Evolutionary conservation across 2,329 filamentous ascomycete genomes (phyloP).

Genomic region (Intubia oerlemansii): DNA sequence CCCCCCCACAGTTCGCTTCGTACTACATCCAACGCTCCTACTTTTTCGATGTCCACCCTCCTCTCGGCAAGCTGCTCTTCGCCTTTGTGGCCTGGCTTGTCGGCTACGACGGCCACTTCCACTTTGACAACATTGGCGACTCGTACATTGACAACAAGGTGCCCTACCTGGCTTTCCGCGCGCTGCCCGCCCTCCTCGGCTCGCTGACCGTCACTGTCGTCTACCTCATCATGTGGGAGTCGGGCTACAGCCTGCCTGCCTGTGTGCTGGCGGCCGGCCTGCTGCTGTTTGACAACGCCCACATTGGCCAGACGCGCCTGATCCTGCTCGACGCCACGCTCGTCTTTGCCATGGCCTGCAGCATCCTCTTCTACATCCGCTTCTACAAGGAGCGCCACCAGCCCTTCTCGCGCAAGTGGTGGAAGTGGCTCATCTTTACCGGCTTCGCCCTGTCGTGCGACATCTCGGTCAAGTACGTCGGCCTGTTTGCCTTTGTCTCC

Average conservation of each 20-base stretch:
- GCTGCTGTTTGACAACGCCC: conserved; percentile 89
- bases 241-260: conserved; percentile 86
- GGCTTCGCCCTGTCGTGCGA: conserved; percentile 90
- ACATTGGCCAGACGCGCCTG: conserved; percentile 86
- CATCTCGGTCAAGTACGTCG: conserved; percentile 97
- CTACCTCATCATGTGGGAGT: conserved; percentile 99
- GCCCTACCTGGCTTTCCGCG: conserved; percentile 87
- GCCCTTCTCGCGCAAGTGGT: conserved; percentile 90
- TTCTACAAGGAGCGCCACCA: conserved; percentile 92
- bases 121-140: conserved; percentile 98
- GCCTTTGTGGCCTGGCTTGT: conserved; percentile 94
- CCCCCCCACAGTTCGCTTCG: conserved; percentile 37
- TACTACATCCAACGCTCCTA: conserved; percentile 91
- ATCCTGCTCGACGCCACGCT: conserved; percentile 90
- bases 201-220: conserved; percentile 83
- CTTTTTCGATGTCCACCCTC: conserved; percentile 99
- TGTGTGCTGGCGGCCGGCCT: conserved; percentile 71
- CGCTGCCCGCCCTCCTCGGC: conserved; percentile 78
- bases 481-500: conserved; percentile 88
- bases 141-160: conserved; percentile 96
- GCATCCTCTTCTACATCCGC: conserved; percentile 80
- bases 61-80: conserved; percentile 94
- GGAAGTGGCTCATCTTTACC: conserved; percentile 96
- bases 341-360: conserved; percentile 90
- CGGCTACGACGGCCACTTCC: conserved; percentile 88